Conservation (phyloP, 257 asterid species). For the Solanum dulcamara region DNA sequence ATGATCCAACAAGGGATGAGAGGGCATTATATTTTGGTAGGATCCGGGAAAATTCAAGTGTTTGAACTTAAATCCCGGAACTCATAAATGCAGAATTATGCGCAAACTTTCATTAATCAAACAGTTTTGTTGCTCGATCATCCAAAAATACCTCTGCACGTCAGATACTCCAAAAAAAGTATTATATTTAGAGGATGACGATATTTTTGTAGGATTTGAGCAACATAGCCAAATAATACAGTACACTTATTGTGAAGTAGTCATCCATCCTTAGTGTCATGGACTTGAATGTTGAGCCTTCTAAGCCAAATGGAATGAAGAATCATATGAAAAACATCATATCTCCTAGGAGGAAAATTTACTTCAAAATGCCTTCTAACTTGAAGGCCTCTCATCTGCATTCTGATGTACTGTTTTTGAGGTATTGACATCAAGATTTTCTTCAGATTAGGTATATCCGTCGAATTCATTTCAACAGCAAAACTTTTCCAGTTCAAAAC, state of each 20-base stretch:
- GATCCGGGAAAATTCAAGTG: too few relatives aligned
- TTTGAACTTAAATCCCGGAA: too few relatives aligned
- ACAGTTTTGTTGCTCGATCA: not conserved
- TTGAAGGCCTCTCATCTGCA: slow-evolving; percentile 29
- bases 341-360: slow-evolving; percentile 39
- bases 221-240: not conserved
- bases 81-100: not conserved
- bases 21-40: too few relatives aligned
- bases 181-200: not conserved
- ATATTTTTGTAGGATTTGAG: not conserved
- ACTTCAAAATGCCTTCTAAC: slow-evolving; percentile 48
- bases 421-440: slow-evolving; percentile 32
- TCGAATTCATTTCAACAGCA: slow-evolving; percentile 19
- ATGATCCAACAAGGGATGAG: too few relatives aligned
- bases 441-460: slow-evolving; percentile 33
- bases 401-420: slow-evolving; percentile 11
- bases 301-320: slow-evolving; percentile 56
- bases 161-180: not conserved
- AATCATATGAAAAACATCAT: slow-evolving; percentile 48
- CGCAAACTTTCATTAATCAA: not conserved
- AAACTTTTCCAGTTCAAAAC: slow-evolving; percentile 43
- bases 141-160: not conserved
- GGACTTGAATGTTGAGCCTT: slow-evolving; percentile 40
- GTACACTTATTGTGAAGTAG: not conserved
- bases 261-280: slow-evolving; percentile 12